Evolutionary conservation across 176 grass and related monocot genomes (phyloP).

Genomic region (Thinopyrum elongatum): DNA sequence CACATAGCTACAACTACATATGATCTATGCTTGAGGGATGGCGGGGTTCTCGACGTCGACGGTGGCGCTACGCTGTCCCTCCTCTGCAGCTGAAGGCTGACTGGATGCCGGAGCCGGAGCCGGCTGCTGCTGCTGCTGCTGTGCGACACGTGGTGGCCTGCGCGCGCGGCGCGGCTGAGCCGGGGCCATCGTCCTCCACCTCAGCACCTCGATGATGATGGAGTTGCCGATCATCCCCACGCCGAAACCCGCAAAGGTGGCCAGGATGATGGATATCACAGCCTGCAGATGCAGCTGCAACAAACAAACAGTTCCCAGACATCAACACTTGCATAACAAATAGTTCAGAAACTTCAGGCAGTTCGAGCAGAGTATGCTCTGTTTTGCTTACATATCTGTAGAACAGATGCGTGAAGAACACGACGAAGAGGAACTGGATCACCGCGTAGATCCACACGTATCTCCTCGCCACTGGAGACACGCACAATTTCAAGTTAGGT

Average conservation of each 20-base stretch:
- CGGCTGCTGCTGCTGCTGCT: background rate
- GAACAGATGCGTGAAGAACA: conserved; percentile 85
- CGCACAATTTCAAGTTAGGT: background rate
- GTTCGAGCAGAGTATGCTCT: background rate
- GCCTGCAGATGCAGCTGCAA: conserved; percentile 84
- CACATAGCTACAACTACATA: background rate
- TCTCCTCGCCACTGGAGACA: conserved; percentile 55
- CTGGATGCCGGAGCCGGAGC: background rate
- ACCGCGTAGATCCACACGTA: conserved; percentile 73
- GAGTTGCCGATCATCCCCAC: conserved; percentile 84
- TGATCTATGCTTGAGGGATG: background rate
- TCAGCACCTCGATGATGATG: conserved; percentile 50
- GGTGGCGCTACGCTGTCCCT: background rate
- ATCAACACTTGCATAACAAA: background rate
- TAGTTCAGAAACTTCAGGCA: rapidly evolving
- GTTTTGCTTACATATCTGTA: conserved; percentile 68
- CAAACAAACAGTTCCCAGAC: conserved; percentile 5
- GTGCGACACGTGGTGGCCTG: background rate
- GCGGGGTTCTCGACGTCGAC: conserved; percentile 32
- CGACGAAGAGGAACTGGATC: conserved; percentile 72
- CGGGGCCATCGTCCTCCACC: conserved; percentile 39
- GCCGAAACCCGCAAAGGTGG: conserved; percentile 88
- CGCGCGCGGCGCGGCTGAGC: background rate
- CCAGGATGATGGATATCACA: conserved; percentile 86
- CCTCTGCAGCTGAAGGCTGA: background rate